Evolutionary conservation across 1,284 basidiomycete genomes (phyloP).

Genomic region (Cryptococcus hybrid): DNA sequence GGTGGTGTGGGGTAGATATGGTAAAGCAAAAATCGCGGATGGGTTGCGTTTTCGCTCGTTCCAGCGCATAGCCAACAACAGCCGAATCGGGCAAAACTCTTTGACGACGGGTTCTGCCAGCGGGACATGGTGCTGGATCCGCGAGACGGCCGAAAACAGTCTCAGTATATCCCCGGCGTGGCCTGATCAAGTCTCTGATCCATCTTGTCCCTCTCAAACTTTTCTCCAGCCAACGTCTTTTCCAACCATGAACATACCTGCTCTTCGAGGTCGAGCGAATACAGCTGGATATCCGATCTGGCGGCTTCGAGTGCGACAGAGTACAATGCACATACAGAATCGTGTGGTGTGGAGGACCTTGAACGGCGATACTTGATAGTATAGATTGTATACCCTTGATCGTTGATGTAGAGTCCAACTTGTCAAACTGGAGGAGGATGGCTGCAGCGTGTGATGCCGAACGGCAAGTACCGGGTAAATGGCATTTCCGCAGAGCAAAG

Average conservation of each 20-base stretch:
- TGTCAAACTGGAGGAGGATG: constrained; percentile 51
- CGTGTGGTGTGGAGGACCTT: constrained; percentile 71
- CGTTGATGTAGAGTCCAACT: constrained; percentile 60
- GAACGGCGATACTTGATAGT: constrained; percentile 75
- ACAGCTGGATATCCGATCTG: constrained; percentile 72
- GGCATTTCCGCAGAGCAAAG: constrained; percentile 70
- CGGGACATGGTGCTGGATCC: constrained; percentile 40
- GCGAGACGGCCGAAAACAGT: constrained; percentile 63
- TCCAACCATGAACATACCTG: constrained; percentile 76
- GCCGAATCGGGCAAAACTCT: constrained; percentile 60
- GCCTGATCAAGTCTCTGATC: constrained; percentile 55
- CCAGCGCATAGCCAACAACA: constrained; percentile 61
- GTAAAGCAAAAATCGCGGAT: constrained; percentile 67
- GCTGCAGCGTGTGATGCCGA: constrained; percentile 76
- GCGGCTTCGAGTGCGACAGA: constrained; percentile 64
- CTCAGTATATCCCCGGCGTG: constrained; percentile 54
- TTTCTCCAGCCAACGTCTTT: constrained; percentile 14
- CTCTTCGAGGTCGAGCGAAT: constrained; percentile 75
- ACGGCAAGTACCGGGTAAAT: constrained; percentile 65
- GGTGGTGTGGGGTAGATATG: constrained; percentile 58
- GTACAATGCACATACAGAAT: constrained; percentile 81
- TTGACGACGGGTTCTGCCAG: constrained; percentile 11
- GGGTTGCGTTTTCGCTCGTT: constrained; percentile 58
- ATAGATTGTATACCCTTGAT: constrained; percentile 70
- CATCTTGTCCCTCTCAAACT: constrained; percentile 55